Percentiles rank a stretch among this genome's conserved stretches.
Evolutionary conservation across 208 protist genomes (phyloP).

Genomic region (Leishmania lainsoni): DNA sequence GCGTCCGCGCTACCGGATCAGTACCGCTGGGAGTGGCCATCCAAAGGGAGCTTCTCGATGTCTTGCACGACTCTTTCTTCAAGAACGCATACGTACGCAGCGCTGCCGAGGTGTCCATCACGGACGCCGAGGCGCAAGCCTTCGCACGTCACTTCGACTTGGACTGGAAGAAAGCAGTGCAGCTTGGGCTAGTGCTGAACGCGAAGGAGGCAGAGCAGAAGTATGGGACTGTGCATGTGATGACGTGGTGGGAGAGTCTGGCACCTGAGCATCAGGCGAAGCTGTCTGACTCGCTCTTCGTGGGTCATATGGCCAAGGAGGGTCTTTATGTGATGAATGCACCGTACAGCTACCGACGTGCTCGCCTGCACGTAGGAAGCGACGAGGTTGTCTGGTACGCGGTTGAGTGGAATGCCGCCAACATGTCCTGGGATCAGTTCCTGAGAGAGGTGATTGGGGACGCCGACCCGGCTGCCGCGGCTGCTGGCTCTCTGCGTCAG

Average conservation of each 20-base stretch:
- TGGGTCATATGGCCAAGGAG: conserved; percentile 61
- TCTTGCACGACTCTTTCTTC: conserved; percentile 56
- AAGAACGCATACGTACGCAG: conserved; percentile 65
- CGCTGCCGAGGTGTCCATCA: conserved; percentile 58
- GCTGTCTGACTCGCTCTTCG: conserved; percentile 66
- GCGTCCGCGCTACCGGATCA: conserved; percentile 48
- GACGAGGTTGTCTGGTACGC: conserved; percentile 61
- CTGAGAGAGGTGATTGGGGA: conserved; percentile 64
- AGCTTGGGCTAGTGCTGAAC: conserved; percentile 73
- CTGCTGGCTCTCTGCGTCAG: conserved; percentile 52
- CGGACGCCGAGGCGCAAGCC: conserved; percentile 34
- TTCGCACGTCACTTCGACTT: conserved; percentile 70
- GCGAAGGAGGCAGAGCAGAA: conserved; percentile 53
- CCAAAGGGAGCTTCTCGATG: conserved; percentile 56
- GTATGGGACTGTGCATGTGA: conserved; percentile 44
- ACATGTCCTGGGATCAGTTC: conserved; percentile 68
- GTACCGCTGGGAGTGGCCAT: conserved; percentile 52
- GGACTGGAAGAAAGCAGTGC: conserved; percentile 65
- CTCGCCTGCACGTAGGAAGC: conserved; percentile 52
- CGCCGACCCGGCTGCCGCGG: conserved; percentile 48
- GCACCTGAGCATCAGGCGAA: conserved; percentile 48
- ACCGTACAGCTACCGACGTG: conserved; percentile 66
- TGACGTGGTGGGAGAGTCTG: conserved; percentile 49
- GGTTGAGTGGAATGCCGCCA: conserved; percentile 58
- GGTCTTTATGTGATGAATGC: conserved; percentile 87